phyloP scores from a whole-genome alignment of 2,329 filamentous ascomycete genomes.

The Colletotrichum sp. region DNA sequence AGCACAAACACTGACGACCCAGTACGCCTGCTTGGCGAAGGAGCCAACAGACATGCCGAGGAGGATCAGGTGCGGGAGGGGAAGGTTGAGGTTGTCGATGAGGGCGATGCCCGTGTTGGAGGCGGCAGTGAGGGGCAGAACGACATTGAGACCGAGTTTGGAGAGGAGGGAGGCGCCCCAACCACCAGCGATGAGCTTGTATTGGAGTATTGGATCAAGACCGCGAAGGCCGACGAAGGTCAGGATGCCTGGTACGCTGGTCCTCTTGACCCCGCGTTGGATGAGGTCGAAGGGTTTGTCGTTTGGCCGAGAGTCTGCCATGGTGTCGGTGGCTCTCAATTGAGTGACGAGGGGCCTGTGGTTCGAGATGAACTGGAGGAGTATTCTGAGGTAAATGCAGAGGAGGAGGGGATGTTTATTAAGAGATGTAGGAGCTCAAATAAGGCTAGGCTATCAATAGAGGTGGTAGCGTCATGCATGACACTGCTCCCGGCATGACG shows the following conservation, averaged over 20 bases:
- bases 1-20: slow-evolving; percentile 49
- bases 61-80: slow-evolving; percentile 54
- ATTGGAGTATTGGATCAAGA: slow-evolving; percentile 37
- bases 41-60: slow-evolving; percentile 58
- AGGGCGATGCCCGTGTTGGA: slow-evolving; percentile 30
- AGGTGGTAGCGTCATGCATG: not conserved
- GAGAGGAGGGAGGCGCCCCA: slow-evolving; percentile 51
- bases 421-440: not conserved
- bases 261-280: slow-evolving; percentile 38
- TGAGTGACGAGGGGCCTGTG: not conserved
- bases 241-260: slow-evolving; percentile 36
- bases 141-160: slow-evolving; percentile 45
- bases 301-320: slow-evolving; percentile 2
- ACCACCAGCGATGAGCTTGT: slow-evolving; percentile 34
- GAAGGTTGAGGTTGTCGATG: slow-evolving; percentile 50
- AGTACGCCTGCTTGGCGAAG: slow-evolving; percentile 61
- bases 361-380: not conserved
- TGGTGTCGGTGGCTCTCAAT: not conserved
- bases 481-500: not conserved
- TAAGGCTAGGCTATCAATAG: not conserved
- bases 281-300: slow-evolving; percentile 34
- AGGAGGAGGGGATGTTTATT: not conserved
- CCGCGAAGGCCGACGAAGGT: slow-evolving; percentile 44
- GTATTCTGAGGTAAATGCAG: not conserved
- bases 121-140: slow-evolving; percentile 44